Percentiles rank a stretch among this genome's conserved stretches.
Conservation (phyloP, 352 stramenopile genomes). For the Globisporangium ultimum region DNA sequence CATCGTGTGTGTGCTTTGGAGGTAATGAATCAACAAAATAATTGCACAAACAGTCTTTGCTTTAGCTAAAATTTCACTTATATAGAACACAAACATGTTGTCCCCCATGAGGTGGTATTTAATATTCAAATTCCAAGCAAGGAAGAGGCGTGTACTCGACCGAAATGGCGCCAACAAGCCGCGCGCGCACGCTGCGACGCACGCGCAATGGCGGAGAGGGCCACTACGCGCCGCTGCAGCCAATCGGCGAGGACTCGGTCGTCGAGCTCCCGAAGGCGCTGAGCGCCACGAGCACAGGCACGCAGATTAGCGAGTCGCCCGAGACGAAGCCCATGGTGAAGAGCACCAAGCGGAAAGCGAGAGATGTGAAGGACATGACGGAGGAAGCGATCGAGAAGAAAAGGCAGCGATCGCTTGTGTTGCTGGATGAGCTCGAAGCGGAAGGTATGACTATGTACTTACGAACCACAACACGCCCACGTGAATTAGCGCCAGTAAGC, state of each 20-base stretch:
- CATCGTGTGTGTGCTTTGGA: background rate
- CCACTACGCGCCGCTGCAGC: constrained; percentile 25
- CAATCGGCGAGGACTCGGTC: constrained; percentile 51
- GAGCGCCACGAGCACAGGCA: constrained; percentile 21
- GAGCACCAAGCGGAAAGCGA: constrained; percentile 26
- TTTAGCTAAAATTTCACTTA: no score
- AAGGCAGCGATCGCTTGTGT: constrained; percentile 30
- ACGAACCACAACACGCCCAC: no score
- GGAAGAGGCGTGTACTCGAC: background rate
- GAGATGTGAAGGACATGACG: constrained; percentile 15
- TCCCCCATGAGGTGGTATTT: background rate
- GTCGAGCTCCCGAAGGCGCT: constrained; percentile 32
- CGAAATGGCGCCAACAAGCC: constrained; percentile 13
- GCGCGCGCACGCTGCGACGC: constrained; percentile 27
- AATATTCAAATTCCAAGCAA: constrained; percentile 8
- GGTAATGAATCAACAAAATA: no score
- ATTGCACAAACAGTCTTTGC: background rate
- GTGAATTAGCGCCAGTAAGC: no score
- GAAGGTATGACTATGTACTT: constrained; percentile 31
- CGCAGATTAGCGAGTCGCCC: constrained; percentile 28
- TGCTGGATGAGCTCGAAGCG: constrained; percentile 61
- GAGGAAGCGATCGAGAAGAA: constrained; percentile 31
- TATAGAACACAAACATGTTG: background rate
- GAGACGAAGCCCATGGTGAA: constrained; percentile 18
- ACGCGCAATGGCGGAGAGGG: constrained; percentile 13